Percentiles rank a stretch among this genome's conserved stretches.
phyloP scores from a whole-genome alignment of 2,329 filamentous ascomycete genomes.

The Xylariaceae sp. region DNA sequence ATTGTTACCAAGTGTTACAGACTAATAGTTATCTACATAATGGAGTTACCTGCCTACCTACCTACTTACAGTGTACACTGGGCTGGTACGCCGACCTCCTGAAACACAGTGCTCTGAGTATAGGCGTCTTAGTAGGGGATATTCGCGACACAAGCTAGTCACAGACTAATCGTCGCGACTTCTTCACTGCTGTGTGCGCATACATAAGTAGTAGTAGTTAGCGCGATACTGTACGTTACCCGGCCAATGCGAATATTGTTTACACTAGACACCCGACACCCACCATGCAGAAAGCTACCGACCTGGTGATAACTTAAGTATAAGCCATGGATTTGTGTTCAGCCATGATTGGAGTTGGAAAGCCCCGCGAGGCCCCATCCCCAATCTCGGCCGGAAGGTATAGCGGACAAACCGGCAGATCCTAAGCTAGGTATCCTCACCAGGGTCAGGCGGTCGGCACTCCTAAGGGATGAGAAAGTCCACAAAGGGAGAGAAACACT shows the following conservation, averaged over 20 bases:
- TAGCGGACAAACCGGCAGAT: conserved; percentile 9
- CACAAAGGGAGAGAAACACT: background rate
- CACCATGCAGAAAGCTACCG: background rate
- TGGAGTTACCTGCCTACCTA: too few relatives aligned
- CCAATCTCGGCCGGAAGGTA: conserved; percentile 16
- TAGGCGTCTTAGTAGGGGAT: too few relatives aligned
- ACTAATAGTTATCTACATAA: too few relatives aligned
- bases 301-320: background rate
- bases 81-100: too few relatives aligned
- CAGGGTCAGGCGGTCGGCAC: conserved; percentile 14
- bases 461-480: conserved; percentile 10
- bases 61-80: too few relatives aligned
- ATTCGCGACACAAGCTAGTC: too few relatives aligned
- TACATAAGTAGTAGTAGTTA: background rate
- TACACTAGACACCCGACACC: conserved; percentile 9
- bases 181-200: background rate
- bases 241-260: conserved; percentile 14
- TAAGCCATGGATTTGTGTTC: conserved; percentile 23
- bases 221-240: conserved; percentile 12
- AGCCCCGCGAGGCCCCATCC: conserved; percentile 20
- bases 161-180: background rate
- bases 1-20: too few relatives aligned
- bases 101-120: too few relatives aligned
- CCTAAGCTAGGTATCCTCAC: conserved; percentile 13
- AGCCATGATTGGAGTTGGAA: conserved; percentile 23